Evolutionary conservation across 2,329 filamentous ascomycete species (phyloP).

Genomic region (Ilyonectria destructans): DNA sequence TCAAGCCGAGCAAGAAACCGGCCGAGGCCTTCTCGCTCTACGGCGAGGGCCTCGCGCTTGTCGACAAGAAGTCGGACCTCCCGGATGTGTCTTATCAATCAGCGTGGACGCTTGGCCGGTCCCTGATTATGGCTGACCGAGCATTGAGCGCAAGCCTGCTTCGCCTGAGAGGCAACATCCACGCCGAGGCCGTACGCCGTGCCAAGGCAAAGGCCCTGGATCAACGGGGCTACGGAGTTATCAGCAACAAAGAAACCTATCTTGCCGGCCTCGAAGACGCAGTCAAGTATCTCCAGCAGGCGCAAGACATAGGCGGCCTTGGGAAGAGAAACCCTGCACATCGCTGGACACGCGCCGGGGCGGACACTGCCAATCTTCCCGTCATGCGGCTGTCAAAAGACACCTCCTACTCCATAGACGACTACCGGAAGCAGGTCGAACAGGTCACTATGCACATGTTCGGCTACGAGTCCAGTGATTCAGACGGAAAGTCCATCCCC

Average conservation of each 20-base stretch:
- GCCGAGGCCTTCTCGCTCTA: background rate
- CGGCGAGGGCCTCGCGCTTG: background rate
- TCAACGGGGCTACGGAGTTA: background rate
- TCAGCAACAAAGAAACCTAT: background rate
- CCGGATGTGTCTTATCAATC: background rate
- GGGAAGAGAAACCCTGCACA: background rate
- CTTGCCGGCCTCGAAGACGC: background rate
- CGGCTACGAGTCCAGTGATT: background rate
- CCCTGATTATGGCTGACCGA: background rate
- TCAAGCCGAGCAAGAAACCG: background rate
- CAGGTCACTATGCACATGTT: background rate
- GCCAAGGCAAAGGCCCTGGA: background rate
- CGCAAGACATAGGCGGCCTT: background rate
- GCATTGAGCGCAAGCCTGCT: background rate
- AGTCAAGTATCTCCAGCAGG: background rate
- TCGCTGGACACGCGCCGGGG: background rate
- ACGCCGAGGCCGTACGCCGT: background rate
- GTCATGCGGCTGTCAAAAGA: background rate
- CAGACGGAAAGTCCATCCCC: background rate
- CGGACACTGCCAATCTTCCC: background rate
- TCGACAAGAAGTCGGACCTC: background rate
- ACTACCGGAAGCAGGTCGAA: background rate
- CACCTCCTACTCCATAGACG: background rate
- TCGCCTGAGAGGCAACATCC: background rate
- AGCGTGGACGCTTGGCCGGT: background rate